Evolutionary conservation across 345 rosid genomes (phyloP).

Genomic region (Orychophragmus violaceus): DNA sequence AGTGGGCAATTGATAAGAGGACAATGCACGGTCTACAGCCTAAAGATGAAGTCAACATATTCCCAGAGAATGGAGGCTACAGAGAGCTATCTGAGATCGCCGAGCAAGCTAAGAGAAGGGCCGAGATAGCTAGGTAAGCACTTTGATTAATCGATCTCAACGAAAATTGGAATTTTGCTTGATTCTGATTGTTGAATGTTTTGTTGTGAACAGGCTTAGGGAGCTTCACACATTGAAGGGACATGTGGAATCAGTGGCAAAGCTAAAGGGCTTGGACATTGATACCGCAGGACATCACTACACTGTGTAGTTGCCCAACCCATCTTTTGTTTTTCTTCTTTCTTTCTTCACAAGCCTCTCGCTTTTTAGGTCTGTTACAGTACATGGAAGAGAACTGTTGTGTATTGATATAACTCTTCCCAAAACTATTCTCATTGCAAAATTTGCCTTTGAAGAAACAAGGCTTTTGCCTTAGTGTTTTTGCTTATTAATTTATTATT

Average conservation of each 20-base stretch:
- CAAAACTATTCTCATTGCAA: no score
- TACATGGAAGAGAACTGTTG: no score
- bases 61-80: slow-evolving; percentile 58
- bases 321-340: no score
- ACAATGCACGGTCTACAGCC: slow-evolving; percentile 83
- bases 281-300: slow-evolving; percentile 80
- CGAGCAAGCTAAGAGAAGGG: slow-evolving; percentile 94
- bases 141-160: neutral
- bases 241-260: slow-evolving; percentile 84
- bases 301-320: slow-evolving; percentile 63
- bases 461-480: no score
- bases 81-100: slow-evolving; percentile 93
- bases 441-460: no score
- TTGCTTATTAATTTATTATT: no score
- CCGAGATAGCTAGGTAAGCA: slow-evolving; percentile 89
- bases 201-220: slow-evolving; percentile 50
- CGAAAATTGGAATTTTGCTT: neutral
- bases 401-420: no score
- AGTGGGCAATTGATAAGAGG: slow-evolving; percentile 83
- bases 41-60: slow-evolving; percentile 45
- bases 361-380: no score
- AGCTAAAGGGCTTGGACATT: slow-evolving; percentile 78
- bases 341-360: no score
- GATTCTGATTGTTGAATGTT: slow-evolving; percentile 15
- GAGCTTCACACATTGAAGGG: slow-evolving; percentile 87